Evolutionary conservation across 768 basidiomycete species (phyloP).

Genomic region (Astraeus odoratus): DNA sequence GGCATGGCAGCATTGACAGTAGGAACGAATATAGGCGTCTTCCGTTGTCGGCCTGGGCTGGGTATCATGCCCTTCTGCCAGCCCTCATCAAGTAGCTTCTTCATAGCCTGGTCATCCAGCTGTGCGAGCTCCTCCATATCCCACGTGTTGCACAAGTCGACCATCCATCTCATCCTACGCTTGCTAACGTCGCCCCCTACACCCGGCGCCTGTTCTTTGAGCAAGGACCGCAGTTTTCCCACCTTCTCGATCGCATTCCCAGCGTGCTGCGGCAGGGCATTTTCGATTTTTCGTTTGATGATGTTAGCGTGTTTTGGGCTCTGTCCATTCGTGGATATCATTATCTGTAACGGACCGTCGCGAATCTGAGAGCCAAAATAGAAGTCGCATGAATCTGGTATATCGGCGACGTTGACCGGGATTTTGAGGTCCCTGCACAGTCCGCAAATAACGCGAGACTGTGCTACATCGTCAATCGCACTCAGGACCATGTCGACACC

Average conservation of each 20-base stretch:
- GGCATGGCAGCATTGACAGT: constrained; percentile 18
- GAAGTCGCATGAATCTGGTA: constrained; percentile 94
- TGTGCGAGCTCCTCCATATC: constrained; percentile 69
- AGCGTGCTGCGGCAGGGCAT: constrained; percentile 59
- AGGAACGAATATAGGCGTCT: constrained; percentile 1
- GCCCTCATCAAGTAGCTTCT: constrained; percentile 67
- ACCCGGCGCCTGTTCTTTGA: constrained; percentile 78
- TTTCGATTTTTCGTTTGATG: constrained; percentile 63
- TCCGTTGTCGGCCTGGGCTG: constrained; percentile 29
- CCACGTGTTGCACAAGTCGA: constrained; percentile 80
- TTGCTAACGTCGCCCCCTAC: constrained; percentile 72
- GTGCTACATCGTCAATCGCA: constrained; percentile 78
- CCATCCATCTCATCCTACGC: constrained; percentile 90
- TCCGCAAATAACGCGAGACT: constrained; percentile 65
- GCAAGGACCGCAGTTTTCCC: constrained; percentile 60
- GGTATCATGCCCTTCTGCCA: constrained; percentile 67
- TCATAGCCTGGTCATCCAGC: constrained; percentile 62
- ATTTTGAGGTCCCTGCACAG: constrained; percentile 63
- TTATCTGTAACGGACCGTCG: constrained; percentile 85
- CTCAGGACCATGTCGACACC: constrained; percentile 84
- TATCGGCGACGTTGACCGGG: constrained; percentile 94
- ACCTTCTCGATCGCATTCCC: constrained; percentile 77
- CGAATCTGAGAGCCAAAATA: constrained; percentile 95
- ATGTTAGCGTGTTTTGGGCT: constrained; percentile 88
- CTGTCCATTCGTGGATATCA: constrained; percentile 93